phyloP scores from a whole-genome alignment of 495 filamentous ascomycete genomes.

The Lasiosphaeriaceae sp. region DNA sequence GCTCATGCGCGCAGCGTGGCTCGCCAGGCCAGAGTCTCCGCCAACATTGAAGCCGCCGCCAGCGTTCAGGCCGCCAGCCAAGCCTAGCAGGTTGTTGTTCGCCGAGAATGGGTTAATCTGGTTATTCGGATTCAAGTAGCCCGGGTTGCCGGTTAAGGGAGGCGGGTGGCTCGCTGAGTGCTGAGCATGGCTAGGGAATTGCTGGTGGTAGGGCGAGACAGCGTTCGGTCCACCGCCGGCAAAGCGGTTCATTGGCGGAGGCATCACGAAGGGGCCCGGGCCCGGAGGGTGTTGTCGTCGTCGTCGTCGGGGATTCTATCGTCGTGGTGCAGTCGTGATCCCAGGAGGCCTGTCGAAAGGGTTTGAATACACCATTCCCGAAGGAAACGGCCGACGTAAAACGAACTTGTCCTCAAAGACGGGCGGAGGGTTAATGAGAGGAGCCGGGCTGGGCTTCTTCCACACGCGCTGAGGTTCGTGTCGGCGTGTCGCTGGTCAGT shows the following conservation, averaged over 20 bases:
- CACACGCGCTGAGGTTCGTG: too few relatives aligned
- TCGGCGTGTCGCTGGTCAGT: too few relatives aligned
- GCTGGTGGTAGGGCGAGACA: conserved; percentile 45
- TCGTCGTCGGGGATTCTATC: not conserved
- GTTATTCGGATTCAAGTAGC: conserved; percentile 56
- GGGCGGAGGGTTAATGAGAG: too few relatives aligned
- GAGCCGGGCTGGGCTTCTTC: too few relatives aligned
- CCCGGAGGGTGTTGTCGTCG: too few relatives aligned
- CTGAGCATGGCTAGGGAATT: conserved; percentile 42
- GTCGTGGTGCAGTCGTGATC: conserved; percentile 10
- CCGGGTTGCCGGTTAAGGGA: conserved; percentile 30
- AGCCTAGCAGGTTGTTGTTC: conserved; percentile 55
- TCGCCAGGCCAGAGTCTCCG: conserved; percentile 79
- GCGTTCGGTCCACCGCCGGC: conserved; percentile 30
- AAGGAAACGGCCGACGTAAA: not conserved
- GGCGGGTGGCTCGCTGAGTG: conserved; percentile 40
- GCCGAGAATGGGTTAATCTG: conserved; percentile 66
- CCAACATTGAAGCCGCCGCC: conserved; percentile 54
- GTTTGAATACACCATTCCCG: conserved; percentile 19
- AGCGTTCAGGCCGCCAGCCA: conserved; percentile 46
- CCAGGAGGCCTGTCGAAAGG: conserved; percentile 8
- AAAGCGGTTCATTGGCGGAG: conserved; percentile 32
- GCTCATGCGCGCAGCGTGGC: conserved; percentile 81
- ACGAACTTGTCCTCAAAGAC: too few relatives aligned
- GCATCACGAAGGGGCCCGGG: conserved; percentile 15